Conservation (phyloP, 202 grass and related monocot genomes). For the Musa balbisiana region DNA sequence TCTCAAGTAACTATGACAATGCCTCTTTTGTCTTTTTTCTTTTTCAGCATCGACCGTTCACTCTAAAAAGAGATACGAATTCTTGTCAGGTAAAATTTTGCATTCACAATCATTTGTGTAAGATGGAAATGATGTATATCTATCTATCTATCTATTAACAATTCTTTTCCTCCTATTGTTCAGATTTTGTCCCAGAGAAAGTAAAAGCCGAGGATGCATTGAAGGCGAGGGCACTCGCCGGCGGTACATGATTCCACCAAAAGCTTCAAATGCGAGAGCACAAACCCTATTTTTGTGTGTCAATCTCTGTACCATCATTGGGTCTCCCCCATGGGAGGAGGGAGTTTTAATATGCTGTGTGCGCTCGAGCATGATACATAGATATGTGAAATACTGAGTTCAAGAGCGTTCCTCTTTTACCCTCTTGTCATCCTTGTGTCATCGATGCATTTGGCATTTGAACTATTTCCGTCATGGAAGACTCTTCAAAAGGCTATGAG, state of each 20-base stretch:
- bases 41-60: conserved; percentile 59
- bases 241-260: neutral
- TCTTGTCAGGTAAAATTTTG: conserved; percentile 57
- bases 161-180: neutral
- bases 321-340: no score
- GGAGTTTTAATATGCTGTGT: no score
- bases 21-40: neutral
- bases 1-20: neutral
- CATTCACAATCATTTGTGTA: neutral
- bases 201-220: conserved; percentile 48
- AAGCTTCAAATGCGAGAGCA: neutral
- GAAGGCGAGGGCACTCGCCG: conserved; percentile 18
- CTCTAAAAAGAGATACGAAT: conserved; percentile 55
- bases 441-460: no score
- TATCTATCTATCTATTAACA: conserved; percentile 17
- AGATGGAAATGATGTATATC: neutral
- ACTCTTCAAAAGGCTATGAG: no score
- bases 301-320: no score
- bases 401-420: no score
- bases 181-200: conserved; percentile 77
- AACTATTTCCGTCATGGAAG: no score
- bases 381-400: no score
- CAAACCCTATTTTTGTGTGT: no score
- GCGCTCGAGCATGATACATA: no score
- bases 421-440: no score